phyloP scores from a whole-genome alignment of 352 stramenopile genomes.

The Phytophthora niederhauseri region DNA sequence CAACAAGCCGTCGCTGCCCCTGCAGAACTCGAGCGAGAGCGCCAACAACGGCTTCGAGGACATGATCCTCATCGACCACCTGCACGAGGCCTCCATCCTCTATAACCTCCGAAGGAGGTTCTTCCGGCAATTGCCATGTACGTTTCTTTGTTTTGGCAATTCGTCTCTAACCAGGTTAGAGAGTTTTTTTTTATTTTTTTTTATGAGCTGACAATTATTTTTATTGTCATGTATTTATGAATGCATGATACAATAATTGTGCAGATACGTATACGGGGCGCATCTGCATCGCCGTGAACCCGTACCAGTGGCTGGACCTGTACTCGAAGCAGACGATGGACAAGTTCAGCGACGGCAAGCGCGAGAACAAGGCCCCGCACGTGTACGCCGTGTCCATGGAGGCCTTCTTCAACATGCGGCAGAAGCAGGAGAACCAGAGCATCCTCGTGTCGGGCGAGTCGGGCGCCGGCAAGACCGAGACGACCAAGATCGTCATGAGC shows the following conservation, averaged over 20 bases:
- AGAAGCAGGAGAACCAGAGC: constrained; percentile 89
- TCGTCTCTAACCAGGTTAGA: not conserved
- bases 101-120: constrained; percentile 84
- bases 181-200: not conserved
- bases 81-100: constrained; percentile 88
- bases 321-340: constrained; percentile 80
- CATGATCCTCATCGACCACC: constrained; percentile 89
- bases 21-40: constrained; percentile 72
- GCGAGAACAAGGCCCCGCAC: constrained; percentile 79
- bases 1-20: constrained; percentile 50
- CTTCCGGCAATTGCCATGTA: constrained; percentile 82
- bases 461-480: constrained; percentile 97
- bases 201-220: constrained; percentile 12
- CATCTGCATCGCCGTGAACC: constrained; percentile 91
- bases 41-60: constrained; percentile 76
- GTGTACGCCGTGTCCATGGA: constrained; percentile 91
- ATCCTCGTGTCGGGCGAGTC: constrained; percentile 96
- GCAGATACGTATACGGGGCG: constrained; percentile 87
- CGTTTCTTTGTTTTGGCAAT: constrained; percentile 21
- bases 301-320: constrained; percentile 88
- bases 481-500: constrained; percentile 96
- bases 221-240: constrained; percentile 6
- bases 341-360: constrained; percentile 72
- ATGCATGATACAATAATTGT: constrained; percentile 4
- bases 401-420: constrained; percentile 83